These are phyloP conservation scores for Ustilago sp. DNA, from an alignment of 1,284 basidiomycete species.

Conservation along the genomic window DNA sequence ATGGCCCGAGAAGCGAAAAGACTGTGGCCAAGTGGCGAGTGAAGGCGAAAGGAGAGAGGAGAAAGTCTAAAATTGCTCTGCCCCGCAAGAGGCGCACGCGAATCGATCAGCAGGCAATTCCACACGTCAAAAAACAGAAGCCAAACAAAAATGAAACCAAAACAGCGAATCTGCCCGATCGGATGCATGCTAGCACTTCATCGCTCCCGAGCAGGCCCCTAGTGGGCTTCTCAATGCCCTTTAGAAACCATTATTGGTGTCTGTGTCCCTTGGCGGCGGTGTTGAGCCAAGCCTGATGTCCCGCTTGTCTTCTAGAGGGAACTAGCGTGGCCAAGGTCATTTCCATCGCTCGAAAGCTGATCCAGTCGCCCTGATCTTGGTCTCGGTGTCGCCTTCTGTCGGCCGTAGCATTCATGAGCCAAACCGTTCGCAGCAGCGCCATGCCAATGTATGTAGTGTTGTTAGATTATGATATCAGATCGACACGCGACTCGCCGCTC, in stretches of 20 bases:
- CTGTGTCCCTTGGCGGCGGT: not conserved
- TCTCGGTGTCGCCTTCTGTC: not conserved
- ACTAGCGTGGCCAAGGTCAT: not conserved
- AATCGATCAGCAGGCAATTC: not conserved
- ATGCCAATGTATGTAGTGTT: not conserved
- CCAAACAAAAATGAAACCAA: not conserved
- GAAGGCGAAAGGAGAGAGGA: not conserved
- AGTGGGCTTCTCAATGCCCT: no score
- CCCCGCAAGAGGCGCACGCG: slow-evolving; percentile 1
- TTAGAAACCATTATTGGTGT: no score
- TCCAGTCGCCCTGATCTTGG: not conserved
- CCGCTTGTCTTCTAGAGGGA: no score
- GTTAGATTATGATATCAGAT: slow-evolving; percentile 19
- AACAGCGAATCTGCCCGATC: not conserved
- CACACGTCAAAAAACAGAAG: slow-evolving; percentile 7
- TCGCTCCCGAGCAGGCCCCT: not conserved
- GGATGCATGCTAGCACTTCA: not conserved
- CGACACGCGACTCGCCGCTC: slow-evolving; percentile 6
- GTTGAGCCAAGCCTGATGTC: not conserved
- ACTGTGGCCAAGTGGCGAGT: not conserved
- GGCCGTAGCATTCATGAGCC: slow-evolving; percentile 1
- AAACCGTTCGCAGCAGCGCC: not conserved
- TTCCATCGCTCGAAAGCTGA: not conserved
- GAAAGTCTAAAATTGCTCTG: not conserved
- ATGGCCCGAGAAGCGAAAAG: not conserved